Evolutionary conservation across 257 asterid genomes (phyloP).

Genomic region (Gardenia jasminoides): DNA sequence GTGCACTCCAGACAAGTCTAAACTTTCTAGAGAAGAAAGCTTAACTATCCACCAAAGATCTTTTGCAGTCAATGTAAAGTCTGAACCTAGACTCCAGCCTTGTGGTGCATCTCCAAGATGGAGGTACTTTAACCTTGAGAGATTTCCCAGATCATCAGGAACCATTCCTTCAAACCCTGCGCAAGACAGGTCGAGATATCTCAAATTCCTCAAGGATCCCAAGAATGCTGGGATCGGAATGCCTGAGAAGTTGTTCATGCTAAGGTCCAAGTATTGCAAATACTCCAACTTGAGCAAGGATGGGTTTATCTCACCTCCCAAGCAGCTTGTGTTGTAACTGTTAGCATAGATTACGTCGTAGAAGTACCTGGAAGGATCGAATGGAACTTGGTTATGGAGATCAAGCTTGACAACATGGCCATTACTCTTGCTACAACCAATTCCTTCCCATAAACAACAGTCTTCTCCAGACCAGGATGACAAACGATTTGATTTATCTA

Average conservation of each 20-base stretch:
- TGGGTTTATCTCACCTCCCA: slow-evolving; percentile 25
- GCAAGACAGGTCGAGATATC: slow-evolving; percentile 20
- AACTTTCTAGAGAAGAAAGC: slow-evolving; percentile 17
- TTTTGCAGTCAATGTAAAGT: neutral
- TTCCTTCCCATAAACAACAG: slow-evolving; percentile 27
- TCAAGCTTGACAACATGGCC: slow-evolving; percentile 22
- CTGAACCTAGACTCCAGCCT: neutral
- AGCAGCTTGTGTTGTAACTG: neutral
- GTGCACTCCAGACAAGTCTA: slow-evolving; percentile 3
- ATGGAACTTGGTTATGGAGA: slow-evolving; percentile 4
- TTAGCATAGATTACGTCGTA: neutral
- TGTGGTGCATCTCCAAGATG: slow-evolving; percentile 18
- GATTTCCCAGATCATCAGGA: slow-evolving; percentile 27
- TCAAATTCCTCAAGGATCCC: slow-evolving; percentile 18
- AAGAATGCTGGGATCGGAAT: slow-evolving; percentile 17
- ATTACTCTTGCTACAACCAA: neutral
- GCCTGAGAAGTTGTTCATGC: slow-evolving; percentile 25
- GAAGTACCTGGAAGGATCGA: neutral
- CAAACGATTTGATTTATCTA: slow-evolving; percentile 19
- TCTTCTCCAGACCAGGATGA: slow-evolving; percentile 19
- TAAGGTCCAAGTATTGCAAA: slow-evolving; percentile 25
- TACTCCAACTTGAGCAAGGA: slow-evolving; percentile 20
- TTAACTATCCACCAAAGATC: slow-evolving; percentile 19
- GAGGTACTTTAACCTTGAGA: slow-evolving; percentile 18
- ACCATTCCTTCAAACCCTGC: slow-evolving; percentile 18